A percentile compares a stretch with the other conserved stretches of the same genome.
These are phyloP conservation scores for Colletotrichum incanum DNA, from an alignment of 2,329 filamentous ascomycete species.

Conservation along the genomic window DNA sequence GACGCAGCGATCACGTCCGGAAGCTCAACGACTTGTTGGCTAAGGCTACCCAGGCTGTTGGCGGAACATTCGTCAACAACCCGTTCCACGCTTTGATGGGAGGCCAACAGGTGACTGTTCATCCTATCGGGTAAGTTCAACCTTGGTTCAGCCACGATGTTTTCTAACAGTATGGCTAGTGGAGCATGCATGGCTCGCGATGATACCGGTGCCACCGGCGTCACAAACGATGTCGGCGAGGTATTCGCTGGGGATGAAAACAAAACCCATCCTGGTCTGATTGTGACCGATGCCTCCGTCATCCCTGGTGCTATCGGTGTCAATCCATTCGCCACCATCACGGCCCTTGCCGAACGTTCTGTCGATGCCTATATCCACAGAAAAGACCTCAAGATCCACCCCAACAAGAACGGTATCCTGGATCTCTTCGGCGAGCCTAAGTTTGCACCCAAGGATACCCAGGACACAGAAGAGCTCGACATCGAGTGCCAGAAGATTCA, in stretches of 20 bases:
- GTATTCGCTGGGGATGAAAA: constrained; percentile 68
- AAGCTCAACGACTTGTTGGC: constrained; percentile 67
- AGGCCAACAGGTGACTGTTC: constrained; percentile 74
- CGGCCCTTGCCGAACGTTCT: constrained; percentile 76
- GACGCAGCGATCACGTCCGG: constrained; percentile 68
- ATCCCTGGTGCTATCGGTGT: constrained; percentile 75
- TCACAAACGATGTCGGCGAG: constrained; percentile 74
- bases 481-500: constrained; percentile 56
- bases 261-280: constrained; percentile 70
- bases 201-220: constrained; percentile 70
- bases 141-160: constrained; percentile 23
- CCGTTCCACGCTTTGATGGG: constrained; percentile 71
- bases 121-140: constrained; percentile 70
- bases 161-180: constrained; percentile 50
- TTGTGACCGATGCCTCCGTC: constrained; percentile 74
- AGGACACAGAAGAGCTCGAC: constrained; percentile 47
- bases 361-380: constrained; percentile 66
- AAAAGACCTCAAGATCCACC: constrained; percentile 61
- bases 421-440: constrained; percentile 70
- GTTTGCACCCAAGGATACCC: constrained; percentile 32
- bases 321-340: constrained; percentile 80
- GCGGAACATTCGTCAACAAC: constrained; percentile 72
- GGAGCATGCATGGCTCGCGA: constrained; percentile 76
- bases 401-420: constrained; percentile 63
- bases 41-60: constrained; percentile 70